phyloP scores from a whole-genome alignment of 495 filamentous ascomycete species.

The Lepraria neglecta region DNA sequence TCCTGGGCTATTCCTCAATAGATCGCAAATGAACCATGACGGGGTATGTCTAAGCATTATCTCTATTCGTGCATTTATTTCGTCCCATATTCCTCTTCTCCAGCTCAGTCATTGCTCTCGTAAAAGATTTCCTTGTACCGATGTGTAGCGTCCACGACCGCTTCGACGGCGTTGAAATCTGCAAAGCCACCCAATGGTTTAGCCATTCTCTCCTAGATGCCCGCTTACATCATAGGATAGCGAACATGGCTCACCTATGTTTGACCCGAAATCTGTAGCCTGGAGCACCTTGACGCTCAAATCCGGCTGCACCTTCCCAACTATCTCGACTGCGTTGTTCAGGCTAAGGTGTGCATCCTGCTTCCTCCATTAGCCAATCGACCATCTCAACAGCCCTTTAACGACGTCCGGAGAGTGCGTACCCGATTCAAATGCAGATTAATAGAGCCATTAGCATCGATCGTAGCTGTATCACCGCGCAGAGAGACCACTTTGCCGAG shows the following conservation, averaged over 20 bases:
- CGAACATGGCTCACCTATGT: conserved; percentile 50
- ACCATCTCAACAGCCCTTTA: not conserved
- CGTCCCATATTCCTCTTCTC: not conserved
- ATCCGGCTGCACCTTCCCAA: conserved; percentile 84
- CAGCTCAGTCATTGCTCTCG: conserved; percentile 38
- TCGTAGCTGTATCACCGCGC: conserved; percentile 70
- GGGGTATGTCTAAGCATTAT: no score
- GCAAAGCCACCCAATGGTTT: not conserved
- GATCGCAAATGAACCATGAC: no score
- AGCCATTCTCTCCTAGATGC: not conserved
- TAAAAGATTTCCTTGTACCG: conserved; percentile 76
- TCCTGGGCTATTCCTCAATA: no score
- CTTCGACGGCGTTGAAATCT: conserved; percentile 77
- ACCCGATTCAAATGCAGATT: conserved; percentile 67
- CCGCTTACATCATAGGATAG: not conserved
- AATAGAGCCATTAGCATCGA: conserved; percentile 69
- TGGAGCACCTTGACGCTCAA: conserved; percentile 68
- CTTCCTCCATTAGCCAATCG: conserved; percentile 5
- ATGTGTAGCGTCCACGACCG: conserved; percentile 85
- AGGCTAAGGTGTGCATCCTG: conserved; percentile 72
- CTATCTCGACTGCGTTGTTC: conserved; percentile 76
- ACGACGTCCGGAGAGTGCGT: conserved; percentile 21
- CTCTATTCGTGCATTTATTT: no score
- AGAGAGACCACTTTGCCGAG: conserved; percentile 78
- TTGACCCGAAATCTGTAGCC: conserved; percentile 69